Percentiles rank a stretch among this genome's conserved stretches.
Evolutionary conservation across 306 rosid species (phyloP).

Genomic region (Rosa rugosa): DNA sequence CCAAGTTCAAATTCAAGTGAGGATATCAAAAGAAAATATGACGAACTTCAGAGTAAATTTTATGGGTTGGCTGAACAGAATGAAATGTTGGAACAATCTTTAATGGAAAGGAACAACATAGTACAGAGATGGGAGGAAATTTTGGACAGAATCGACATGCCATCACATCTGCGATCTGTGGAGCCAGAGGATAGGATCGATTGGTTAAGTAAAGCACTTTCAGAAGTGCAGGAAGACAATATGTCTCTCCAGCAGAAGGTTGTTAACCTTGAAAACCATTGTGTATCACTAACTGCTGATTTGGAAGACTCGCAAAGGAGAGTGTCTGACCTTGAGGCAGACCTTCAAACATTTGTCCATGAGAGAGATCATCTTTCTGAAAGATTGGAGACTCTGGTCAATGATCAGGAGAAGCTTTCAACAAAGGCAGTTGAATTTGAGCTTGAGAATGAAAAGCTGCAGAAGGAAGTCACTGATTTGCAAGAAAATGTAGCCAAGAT

Average conservation of each 20-base stretch:
- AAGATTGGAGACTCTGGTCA: conserved; percentile 48
- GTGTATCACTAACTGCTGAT: conserved; percentile 67
- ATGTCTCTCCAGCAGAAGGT: conserved; percentile 73
- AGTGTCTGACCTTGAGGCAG: conserved; percentile 56
- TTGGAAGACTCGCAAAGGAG: conserved; percentile 68
- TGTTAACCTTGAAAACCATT: conserved; percentile 61
- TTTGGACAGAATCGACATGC: conserved; percentile 77
- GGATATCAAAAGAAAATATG: conserved; percentile 62
- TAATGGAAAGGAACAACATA: conserved; percentile 83
- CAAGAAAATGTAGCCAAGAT: conserved; percentile 51
- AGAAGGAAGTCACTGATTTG: conserved; percentile 48
- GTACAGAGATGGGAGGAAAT: conserved; percentile 95
- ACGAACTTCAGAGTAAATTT: conserved; percentile 77
- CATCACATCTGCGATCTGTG: conserved; percentile 68
- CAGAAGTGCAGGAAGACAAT: conserved; percentile 62
- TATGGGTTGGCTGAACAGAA: conserved; percentile 93
- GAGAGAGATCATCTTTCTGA: conserved; percentile 65
- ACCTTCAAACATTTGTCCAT: conserved; percentile 43
- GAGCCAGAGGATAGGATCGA: conserved; percentile 84
- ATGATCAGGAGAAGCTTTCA: conserved; percentile 53
- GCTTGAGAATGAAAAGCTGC: conserved; percentile 59
- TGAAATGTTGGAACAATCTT: conserved; percentile 96
- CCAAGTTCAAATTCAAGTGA: conserved; percentile 52
- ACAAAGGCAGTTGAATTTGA: conserved; percentile 47
- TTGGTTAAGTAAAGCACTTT: conserved; percentile 71